These are phyloP conservation scores for Beauveria bassiana DNA, from an alignment of 2,329 filamentous ascomycete genomes.

Conservation along the genomic window DNA sequence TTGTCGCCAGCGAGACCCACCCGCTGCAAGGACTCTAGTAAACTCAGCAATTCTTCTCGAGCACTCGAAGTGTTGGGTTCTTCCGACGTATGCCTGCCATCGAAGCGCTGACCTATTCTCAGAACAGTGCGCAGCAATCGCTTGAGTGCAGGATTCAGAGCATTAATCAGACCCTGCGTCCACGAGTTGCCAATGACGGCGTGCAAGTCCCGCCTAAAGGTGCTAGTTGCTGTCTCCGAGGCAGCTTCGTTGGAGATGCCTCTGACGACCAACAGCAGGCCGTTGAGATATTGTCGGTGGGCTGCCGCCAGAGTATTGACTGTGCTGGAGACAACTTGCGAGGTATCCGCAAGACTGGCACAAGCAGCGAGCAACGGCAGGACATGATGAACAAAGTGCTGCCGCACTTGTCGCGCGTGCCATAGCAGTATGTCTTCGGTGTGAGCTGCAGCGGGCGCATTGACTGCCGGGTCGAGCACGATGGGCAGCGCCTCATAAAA, in stretches of 20 bases:
- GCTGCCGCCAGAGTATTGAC: constrained; percentile 53
- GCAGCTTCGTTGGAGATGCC: constrained; percentile 33
- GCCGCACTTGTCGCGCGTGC: constrained; percentile 53
- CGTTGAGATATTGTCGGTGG: constrained; percentile 49
- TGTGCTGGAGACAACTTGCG: constrained; percentile 42
- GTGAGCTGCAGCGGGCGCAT: constrained; percentile 41
- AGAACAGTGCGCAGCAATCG: constrained; percentile 45
- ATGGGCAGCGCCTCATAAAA: constrained; percentile 48
- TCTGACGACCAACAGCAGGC: constrained; percentile 43
- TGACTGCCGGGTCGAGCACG: constrained; percentile 39
- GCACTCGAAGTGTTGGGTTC: constrained; percentile 29
- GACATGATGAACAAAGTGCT: constrained; percentile 53
- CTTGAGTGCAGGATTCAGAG: constrained; percentile 47
- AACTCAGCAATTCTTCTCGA: constrained; percentile 42
- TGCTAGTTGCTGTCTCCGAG: constrained; percentile 32
- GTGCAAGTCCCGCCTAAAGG: constrained; percentile 55
- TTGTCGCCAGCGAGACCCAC: constrained; percentile 62
- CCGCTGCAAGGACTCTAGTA: constrained; percentile 52
- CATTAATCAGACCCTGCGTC: constrained; percentile 42
- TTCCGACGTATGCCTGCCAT: constrained; percentile 15
- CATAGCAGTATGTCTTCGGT: constrained; percentile 51
- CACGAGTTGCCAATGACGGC: constrained; percentile 59
- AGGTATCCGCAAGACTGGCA: constrained; percentile 32
- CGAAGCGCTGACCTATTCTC: constrained; percentile 18
- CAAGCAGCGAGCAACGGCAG: constrained; percentile 47